Evolutionary conservation across 768 basidiomycete genomes (phyloP).

Genomic region (Xanthoconium purpureum): DNA sequence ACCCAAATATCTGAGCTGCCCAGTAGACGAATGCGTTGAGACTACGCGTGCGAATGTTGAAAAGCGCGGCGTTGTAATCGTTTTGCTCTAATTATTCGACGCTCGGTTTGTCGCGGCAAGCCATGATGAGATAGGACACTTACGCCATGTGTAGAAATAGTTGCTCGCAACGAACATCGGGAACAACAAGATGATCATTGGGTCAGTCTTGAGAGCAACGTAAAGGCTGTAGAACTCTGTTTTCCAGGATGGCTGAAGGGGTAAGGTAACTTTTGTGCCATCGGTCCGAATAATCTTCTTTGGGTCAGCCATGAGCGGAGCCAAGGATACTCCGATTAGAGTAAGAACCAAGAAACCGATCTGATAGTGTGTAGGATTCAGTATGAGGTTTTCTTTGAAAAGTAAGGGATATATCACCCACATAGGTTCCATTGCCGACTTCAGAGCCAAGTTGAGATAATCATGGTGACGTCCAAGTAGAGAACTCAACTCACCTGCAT

Average conservation of each 20-base stretch:
- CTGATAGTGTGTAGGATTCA: slow-evolving; percentile 35
- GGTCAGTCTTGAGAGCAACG: slow-evolving; percentile 65
- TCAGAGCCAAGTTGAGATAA: slow-evolving; percentile 1
- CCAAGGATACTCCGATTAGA: slow-evolving; percentile 62
- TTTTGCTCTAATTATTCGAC: slow-evolving; percentile 59
- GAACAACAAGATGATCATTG: slow-evolving; percentile 69
- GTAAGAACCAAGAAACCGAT: slow-evolving; percentile 76
- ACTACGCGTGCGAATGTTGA: slow-evolving; percentile 75
- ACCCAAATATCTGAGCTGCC: slow-evolving; percentile 75
- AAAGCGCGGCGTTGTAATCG: slow-evolving; percentile 74
- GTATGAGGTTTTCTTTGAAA: not conserved
- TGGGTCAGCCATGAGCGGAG: slow-evolving; percentile 70
- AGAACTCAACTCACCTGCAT: slow-evolving; percentile 27
- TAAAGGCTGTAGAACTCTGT: slow-evolving; percentile 69
- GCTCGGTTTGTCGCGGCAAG: slow-evolving; percentile 1
- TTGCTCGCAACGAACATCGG: slow-evolving; percentile 85
- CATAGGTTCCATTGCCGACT: slow-evolving; percentile 77
- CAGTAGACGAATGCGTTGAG: slow-evolving; percentile 81
- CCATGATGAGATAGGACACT: slow-evolving; percentile 21
- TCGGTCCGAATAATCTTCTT: slow-evolving; percentile 70
- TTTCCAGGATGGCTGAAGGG: slow-evolving; percentile 74
- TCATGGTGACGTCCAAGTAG: not conserved
- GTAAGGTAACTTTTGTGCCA: slow-evolving; percentile 61
- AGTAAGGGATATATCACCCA: slow-evolving; percentile 32
- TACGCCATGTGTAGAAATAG: slow-evolving; percentile 87